These are phyloP conservation scores for Arctium minus DNA, from an alignment of 129 eudicot species.

Conservation along the genomic window DNA sequence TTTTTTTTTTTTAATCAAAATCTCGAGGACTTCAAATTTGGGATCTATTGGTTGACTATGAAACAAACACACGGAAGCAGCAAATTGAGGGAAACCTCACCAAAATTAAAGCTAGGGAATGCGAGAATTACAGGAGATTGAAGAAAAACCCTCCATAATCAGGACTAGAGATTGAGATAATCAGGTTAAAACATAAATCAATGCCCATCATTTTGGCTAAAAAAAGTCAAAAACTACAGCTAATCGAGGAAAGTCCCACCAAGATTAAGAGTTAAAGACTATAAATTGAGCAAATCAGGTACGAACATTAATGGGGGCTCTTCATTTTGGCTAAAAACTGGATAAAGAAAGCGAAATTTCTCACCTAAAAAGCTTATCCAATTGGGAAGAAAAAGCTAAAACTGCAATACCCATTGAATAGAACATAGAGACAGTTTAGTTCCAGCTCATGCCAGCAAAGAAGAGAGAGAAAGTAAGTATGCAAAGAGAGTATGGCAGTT, in stretches of 20 bases:
- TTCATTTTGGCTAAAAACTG: background rate
- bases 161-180: background rate
- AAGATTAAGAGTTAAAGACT: background rate
- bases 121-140: background rate
- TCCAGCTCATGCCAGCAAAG: conserved; percentile 31
- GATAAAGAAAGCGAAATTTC: background rate
- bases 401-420: conserved; percentile 5
- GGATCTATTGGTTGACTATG: conserved; percentile 15
- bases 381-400: conserved; percentile 9
- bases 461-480: conserved; percentile 5
- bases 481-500: conserved; percentile 1
- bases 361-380: background rate
- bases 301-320: background rate
- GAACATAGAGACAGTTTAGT: background rate
- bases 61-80: background rate
- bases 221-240: background rate
- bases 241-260: background rate
- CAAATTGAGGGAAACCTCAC: background rate
- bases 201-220: background rate
- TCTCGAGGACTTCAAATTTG: background rate
- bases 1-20: background rate
- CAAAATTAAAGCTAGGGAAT: background rate
- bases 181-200: background rate
- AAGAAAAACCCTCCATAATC: background rate
- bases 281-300: background rate